These are phyloP conservation scores for Tulasnella sp. DNA, from an alignment of 768 basidiomycete species.

Conservation along the genomic window DNA sequence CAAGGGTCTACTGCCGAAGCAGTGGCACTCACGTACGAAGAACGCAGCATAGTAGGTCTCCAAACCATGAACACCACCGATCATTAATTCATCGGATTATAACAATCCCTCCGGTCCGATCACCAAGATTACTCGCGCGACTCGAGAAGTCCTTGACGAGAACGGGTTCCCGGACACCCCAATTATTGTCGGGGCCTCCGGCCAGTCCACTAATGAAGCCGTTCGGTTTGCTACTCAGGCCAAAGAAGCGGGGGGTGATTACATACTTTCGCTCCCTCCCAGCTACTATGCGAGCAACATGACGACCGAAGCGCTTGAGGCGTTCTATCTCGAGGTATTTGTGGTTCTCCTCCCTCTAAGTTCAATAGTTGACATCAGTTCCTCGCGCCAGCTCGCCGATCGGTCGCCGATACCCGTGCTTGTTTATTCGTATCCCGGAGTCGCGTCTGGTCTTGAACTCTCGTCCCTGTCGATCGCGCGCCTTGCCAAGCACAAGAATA, in stretches of 20 bases:
- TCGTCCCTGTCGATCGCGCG: constrained; percentile 25
- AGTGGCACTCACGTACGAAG: constrained; percentile 24
- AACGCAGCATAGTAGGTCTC: constrained; percentile 19
- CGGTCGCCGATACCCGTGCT: constrained; percentile 25
- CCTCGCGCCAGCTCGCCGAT: constrained; percentile 23
- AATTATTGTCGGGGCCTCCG: constrained; percentile 29
- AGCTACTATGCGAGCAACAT: constrained; percentile 23
- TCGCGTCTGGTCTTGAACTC: constrained; percentile 27
- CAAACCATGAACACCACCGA: not conserved
- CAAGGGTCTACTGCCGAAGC: constrained; percentile 27
- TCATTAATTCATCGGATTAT: constrained; percentile 22
- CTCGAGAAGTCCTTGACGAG: constrained; percentile 28
- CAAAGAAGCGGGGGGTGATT: constrained; percentile 29
- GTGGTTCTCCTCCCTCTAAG: not conserved
- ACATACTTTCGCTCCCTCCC: constrained; percentile 27
- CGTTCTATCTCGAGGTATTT: constrained; percentile 25
- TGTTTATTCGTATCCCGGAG: constrained; percentile 27
- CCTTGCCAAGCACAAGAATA: constrained; percentile 27
- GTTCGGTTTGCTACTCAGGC: constrained; percentile 27
- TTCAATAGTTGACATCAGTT: not conserved
- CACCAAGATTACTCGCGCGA: constrained; percentile 26
- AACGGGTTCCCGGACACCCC: constrained; percentile 24
- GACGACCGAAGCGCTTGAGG: constrained; percentile 22
- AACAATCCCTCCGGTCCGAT: constrained; percentile 18
- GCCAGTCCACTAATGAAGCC: constrained; percentile 27